These are phyloP conservation scores for Sordariomycetes sp. DNA, from an alignment of 2,329 filamentous ascomycete genomes.

Conservation along the genomic window DNA sequence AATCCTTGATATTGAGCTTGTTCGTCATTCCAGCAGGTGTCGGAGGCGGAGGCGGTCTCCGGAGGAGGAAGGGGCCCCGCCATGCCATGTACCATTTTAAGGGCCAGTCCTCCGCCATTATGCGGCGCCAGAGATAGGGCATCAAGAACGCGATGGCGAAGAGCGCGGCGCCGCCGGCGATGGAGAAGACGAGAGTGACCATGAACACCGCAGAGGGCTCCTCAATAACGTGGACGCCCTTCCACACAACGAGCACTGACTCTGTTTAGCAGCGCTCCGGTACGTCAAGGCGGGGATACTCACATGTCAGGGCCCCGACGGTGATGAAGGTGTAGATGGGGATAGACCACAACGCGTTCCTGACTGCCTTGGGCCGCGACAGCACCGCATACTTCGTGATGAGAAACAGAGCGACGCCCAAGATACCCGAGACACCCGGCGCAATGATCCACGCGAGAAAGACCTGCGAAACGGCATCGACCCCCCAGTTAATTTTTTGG, in stretches of 20 bases:
- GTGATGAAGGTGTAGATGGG: conserved; percentile 24
- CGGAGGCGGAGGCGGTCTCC: conserved; percentile 19
- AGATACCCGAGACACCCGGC: conserved; percentile 17
- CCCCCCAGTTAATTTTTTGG: conserved; percentile 21
- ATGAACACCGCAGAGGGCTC: conserved; percentile 11
- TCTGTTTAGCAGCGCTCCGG: background rate
- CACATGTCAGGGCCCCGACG: conserved; percentile 19
- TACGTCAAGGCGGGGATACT: conserved; percentile 4
- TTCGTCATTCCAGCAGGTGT: conserved; percentile 9
- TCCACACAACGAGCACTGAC: conserved; percentile 38
- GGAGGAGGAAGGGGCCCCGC: conserved; percentile 31
- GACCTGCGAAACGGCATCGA: conserved; percentile 21
- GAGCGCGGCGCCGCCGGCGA: conserved; percentile 24
- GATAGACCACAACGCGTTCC: conserved; percentile 19
- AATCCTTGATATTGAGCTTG: conserved; percentile 31
- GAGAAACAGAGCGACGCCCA: conserved; percentile 19
- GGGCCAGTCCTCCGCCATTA: conserved; percentile 36
- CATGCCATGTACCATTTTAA: conserved; percentile 32
- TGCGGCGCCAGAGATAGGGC: conserved; percentile 35
- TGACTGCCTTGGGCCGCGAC: conserved; percentile 14
- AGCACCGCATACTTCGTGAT: conserved; percentile 19
- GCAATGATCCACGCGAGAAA: conserved; percentile 24
- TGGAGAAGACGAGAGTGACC: conserved; percentile 25
- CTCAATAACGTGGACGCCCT: conserved; percentile 15
- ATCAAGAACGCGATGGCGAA: conserved; percentile 34